Percentiles rank a stretch among this genome's conserved stretches.
phyloP scores from a whole-genome alignment of 805 yeast genomes.

The Pichia occidentalis region DNA sequence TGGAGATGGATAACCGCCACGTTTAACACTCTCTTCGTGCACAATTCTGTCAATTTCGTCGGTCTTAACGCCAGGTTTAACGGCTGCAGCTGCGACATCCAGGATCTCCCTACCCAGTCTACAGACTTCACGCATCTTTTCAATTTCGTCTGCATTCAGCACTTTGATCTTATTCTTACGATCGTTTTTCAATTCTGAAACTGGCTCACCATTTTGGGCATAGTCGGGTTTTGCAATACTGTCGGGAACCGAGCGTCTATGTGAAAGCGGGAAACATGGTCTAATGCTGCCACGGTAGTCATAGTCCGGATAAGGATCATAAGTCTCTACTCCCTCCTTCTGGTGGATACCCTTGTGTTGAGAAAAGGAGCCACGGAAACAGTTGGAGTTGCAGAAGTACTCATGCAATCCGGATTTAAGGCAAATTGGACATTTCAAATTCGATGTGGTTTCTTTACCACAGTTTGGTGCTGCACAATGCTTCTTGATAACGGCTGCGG shows the following conservation, averaged over 20 bases:
- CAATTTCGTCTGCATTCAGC: slow-evolving; percentile 61
- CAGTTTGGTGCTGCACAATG: slow-evolving; percentile 76
- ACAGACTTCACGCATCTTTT: slow-evolving; percentile 69
- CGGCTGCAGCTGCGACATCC: slow-evolving; percentile 78
- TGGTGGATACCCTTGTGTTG: slow-evolving; percentile 72
- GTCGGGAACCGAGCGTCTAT: slow-evolving; percentile 65
- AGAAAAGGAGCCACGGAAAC: slow-evolving; percentile 70
- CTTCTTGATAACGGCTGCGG: slow-evolving; percentile 1
- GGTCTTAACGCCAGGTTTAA: slow-evolving; percentile 86
- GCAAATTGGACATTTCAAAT: slow-evolving; percentile 87
- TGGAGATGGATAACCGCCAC: slow-evolving; percentile 92
- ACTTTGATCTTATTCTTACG: slow-evolving; percentile 60
- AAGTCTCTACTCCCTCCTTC: slow-evolving; percentile 50
- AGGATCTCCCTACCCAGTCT: slow-evolving; percentile 78
- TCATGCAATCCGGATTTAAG: slow-evolving; percentile 58
- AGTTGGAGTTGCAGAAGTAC: slow-evolving; percentile 74
- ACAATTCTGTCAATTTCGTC: slow-evolving; percentile 84
- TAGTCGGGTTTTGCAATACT: slow-evolving; percentile 76
- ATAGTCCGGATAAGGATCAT: slow-evolving; percentile 83
- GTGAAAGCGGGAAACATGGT: slow-evolving; percentile 76
- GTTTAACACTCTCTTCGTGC: slow-evolving; percentile 80
- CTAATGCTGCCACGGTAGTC: slow-evolving; percentile 67
- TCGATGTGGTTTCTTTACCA: slow-evolving; percentile 70
- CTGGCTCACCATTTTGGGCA: slow-evolving; percentile 72
- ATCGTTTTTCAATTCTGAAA: slow-evolving; percentile 67